These are phyloP conservation scores for Mucor indicus DNA, from an alignment of 371 early-diverging fungal species.

Conservation along the genomic window DNA sequence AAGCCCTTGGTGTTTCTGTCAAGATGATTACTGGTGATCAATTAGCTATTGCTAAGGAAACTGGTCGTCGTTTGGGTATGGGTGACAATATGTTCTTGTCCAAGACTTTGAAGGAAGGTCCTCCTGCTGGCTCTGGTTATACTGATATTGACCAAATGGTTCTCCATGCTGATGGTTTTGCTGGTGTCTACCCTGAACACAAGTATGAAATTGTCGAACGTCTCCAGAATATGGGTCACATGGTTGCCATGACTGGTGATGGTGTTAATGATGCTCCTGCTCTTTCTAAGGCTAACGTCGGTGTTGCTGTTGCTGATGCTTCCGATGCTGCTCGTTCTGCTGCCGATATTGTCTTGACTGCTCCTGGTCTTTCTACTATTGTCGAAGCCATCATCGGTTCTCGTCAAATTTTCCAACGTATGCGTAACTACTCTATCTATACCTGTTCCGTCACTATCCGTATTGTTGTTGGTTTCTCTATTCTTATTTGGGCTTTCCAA, in stretches of 20 bases:
- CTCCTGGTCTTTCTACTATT: constrained; percentile 74
- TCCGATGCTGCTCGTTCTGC: constrained; percentile 76
- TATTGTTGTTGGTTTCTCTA: constrained; percentile 58
- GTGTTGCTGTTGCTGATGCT: constrained; percentile 79
- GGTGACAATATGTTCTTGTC: constrained; percentile 72
- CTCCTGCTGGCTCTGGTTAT: constrained; percentile 69
- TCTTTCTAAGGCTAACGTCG: constrained; percentile 81
- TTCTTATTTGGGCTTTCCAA: constrained; percentile 54
- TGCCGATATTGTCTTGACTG: constrained; percentile 76
- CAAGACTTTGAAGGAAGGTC: constrained; percentile 71
- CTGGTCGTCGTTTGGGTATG: constrained; percentile 74
- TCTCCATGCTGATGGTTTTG: constrained; percentile 82
- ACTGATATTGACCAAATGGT: constrained; percentile 77
- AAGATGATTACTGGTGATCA: constrained; percentile 97
- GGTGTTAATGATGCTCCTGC: constrained; percentile 97
- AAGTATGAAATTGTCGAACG: constrained; percentile 92
- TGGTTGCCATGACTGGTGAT: constrained; percentile 93
- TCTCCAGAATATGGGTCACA: constrained; percentile 76
- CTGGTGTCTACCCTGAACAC: constrained; percentile 91
- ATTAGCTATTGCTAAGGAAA: constrained; percentile 86
- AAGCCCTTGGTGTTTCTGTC: constrained; percentile 83
- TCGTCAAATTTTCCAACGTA: constrained; percentile 72
- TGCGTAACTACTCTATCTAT: constrained; percentile 59
- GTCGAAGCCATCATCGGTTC: constrained; percentile 64
- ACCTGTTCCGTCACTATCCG: constrained; percentile 62